These are phyloP conservation scores for Nemania sp. DNA, from an alignment of 2,329 filamentous ascomycete species.

Conservation along the genomic window DNA sequence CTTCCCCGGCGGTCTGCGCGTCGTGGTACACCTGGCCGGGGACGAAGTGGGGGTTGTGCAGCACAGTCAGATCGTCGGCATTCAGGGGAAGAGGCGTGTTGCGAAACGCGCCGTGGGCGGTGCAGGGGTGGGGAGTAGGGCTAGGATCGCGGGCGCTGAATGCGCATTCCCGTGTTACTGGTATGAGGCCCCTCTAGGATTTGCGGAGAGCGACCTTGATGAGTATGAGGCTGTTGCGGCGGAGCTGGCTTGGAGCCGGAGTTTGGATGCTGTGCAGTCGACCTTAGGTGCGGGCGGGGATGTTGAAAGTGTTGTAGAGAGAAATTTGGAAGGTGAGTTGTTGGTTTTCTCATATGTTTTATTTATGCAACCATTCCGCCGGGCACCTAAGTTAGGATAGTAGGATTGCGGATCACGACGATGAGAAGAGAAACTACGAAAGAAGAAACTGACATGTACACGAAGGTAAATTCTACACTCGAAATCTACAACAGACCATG, in stretches of 20 bases:
- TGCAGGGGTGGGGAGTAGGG: constrained; percentile 53
- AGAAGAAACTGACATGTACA: not conserved
- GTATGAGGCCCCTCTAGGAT: constrained; percentile 68
- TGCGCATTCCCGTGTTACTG: constrained; percentile 57
- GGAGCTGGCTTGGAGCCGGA: constrained; percentile 76
- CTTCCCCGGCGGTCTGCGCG: constrained; percentile 56
- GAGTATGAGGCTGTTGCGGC: constrained; percentile 74
- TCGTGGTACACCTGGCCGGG: constrained; percentile 57
- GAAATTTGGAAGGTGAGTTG: constrained; percentile 69
- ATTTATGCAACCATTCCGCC: not conserved
- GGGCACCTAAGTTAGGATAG: not conserved
- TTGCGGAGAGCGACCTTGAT: constrained; percentile 77
- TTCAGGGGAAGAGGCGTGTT: constrained; percentile 58
- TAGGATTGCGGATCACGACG: not conserved
- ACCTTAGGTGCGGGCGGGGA: constrained; percentile 74
- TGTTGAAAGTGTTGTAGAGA: constrained; percentile 73
- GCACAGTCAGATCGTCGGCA: constrained; percentile 58
- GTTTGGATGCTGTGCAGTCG: constrained; percentile 67
- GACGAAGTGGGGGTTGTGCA: constrained; percentile 57
- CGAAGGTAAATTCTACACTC: constrained; percentile 65
- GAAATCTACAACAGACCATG: constrained; percentile 71
- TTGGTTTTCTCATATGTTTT: not conserved
- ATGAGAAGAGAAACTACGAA: not conserved
- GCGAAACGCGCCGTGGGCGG: constrained; percentile 53
- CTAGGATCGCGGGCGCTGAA: constrained; percentile 17